These are phyloP conservation scores for Claviceps paspali DNA, from an alignment of 2,329 filamentous ascomycete genomes.

Conservation along the genomic window DNA sequence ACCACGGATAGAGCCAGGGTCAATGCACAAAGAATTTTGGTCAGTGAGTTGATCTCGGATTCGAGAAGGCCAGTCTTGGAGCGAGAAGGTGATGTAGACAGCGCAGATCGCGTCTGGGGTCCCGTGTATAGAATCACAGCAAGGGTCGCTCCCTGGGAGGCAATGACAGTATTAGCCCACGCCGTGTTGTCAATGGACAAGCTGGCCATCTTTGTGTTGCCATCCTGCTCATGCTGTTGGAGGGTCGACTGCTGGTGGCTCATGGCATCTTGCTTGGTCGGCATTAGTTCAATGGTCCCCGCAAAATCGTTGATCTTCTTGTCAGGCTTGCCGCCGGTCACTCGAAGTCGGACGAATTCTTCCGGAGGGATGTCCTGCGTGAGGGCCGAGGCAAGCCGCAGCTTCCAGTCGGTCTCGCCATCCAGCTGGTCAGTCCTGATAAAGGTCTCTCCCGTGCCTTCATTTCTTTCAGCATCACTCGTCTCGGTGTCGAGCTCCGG, in stretches of 20 bases:
- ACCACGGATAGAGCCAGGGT: constrained; percentile 77
- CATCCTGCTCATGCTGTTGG: constrained; percentile 17
- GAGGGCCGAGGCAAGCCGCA: constrained; percentile 72
- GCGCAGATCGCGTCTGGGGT: constrained; percentile 78
- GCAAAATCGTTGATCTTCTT: constrained; percentile 90
- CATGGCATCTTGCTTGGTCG: constrained; percentile 34
- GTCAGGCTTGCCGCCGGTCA: constrained; percentile 82
- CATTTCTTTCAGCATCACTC: constrained; percentile 18
- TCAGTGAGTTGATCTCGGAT: constrained; percentile 91
- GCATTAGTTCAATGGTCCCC: constrained; percentile 67
- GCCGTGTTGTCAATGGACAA: constrained; percentile 94
- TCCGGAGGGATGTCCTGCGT: constrained; percentile 62
- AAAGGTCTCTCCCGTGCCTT: constrained; percentile 70
- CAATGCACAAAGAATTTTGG: constrained; percentile 84
- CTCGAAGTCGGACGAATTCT: constrained; percentile 53
- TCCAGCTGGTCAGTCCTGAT: constrained; percentile 95
- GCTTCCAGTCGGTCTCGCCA: constrained; percentile 97
- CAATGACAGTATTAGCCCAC: constrained; percentile 95
- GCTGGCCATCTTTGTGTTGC: constrained; percentile 43
- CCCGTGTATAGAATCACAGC: constrained; percentile 92
- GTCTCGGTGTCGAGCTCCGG: constrained; percentile 14
- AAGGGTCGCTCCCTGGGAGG: constrained; percentile 76
- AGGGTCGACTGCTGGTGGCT: constrained; percentile 22
- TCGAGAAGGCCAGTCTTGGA: constrained; percentile 91
- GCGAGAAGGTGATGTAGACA: constrained; percentile 81